These are phyloP conservation scores for Neurospora intermedia DNA, from an alignment of 495 filamentous ascomycete species.

Conservation along the genomic window DNA sequence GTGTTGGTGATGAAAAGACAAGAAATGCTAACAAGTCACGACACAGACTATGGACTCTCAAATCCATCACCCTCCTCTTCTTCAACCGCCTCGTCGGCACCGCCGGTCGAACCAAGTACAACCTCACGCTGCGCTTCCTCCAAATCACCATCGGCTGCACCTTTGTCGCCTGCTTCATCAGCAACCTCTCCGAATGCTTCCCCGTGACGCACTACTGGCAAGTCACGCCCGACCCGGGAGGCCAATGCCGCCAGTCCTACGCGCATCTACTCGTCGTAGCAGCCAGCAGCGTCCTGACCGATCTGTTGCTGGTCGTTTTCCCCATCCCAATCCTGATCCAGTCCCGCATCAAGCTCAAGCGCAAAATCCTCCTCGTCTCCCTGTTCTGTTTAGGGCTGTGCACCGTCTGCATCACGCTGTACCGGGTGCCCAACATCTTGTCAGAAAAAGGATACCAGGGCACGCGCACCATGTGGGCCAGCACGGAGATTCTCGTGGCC, in stretches of 20 bases:
- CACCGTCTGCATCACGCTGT: constrained; percentile 60
- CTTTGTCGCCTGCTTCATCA: constrained; percentile 65
- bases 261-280: constrained; percentile 76
- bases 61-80: constrained; percentile 80
- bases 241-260: constrained; percentile 69
- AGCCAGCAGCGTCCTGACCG: constrained; percentile 68
- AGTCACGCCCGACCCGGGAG: constrained; percentile 75
- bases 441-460: constrained; percentile 51
- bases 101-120: constrained; percentile 57
- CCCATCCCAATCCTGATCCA: constrained; percentile 76
- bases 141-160: constrained; percentile 62
- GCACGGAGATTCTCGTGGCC: constrained; percentile 63
- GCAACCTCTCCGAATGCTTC: constrained; percentile 73
- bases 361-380: constrained; percentile 50
- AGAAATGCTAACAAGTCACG: too few species aligned
- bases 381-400: constrained; percentile 70
- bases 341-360: constrained; percentile 51
- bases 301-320: constrained; percentile 75
- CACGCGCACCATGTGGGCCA: constrained; percentile 64
- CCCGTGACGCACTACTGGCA: constrained; percentile 84
- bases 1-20: too few species aligned
- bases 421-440: constrained; percentile 64
- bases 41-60: constrained; percentile 77
- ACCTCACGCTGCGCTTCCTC: constrained; percentile 52
- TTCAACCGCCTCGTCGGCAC: constrained; percentile 60